Percentiles rank a stretch among this genome's conserved stretches.
Evolutionary conservation across 768 basidiomycete genomes (phyloP).

Genomic region (Termitomyces eurrhizus): DNA sequence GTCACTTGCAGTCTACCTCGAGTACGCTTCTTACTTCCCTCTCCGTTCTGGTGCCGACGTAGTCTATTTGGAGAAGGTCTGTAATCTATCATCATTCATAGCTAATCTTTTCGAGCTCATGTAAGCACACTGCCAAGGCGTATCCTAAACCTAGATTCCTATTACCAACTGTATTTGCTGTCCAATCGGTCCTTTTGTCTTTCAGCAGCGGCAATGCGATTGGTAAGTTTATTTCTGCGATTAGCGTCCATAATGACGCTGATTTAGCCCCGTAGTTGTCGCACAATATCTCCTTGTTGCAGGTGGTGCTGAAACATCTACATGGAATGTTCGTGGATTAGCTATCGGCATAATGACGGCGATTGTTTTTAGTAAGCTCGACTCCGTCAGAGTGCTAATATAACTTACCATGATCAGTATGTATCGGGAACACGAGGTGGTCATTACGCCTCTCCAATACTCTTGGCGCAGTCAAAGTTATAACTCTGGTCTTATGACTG

Average conservation of each 20-base stretch:
- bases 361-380: slow-evolving; percentile 21
- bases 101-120: not conserved
- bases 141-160: slow-evolving; percentile 39
- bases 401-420: slow-evolving; percentile 19
- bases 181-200: slow-evolving; percentile 33
- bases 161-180: slow-evolving; percentile 39
- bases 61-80: slow-evolving; percentile 41
- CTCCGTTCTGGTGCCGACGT: slow-evolving; percentile 47
- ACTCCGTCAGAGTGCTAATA: not conserved
- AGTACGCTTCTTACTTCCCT: slow-evolving; percentile 45
- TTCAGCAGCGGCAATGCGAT: slow-evolving; percentile 37
- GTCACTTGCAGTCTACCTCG: slow-evolving; percentile 36
- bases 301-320: slow-evolving; percentile 22
- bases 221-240: slow-evolving; percentile 16
- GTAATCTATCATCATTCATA: not conserved
- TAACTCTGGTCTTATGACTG: slow-evolving; percentile 49
- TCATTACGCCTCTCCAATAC: slow-evolving; percentile 32
- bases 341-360: slow-evolving; percentile 30
- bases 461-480: slow-evolving; percentile 29
- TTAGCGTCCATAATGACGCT: not conserved
- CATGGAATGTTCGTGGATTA: slow-evolving; percentile 32
- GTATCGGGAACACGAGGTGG: slow-evolving; percentile 33
- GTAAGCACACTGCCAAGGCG: slow-evolving; percentile 22
- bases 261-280: slow-evolving; percentile 21
- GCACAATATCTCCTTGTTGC: slow-evolving; percentile 33